Evolutionary conservation across 2,329 filamentous ascomycete species (phyloP), one percentile per base, ranked within the genome.

Genomic region (Exophiala spinifera): DNA sequence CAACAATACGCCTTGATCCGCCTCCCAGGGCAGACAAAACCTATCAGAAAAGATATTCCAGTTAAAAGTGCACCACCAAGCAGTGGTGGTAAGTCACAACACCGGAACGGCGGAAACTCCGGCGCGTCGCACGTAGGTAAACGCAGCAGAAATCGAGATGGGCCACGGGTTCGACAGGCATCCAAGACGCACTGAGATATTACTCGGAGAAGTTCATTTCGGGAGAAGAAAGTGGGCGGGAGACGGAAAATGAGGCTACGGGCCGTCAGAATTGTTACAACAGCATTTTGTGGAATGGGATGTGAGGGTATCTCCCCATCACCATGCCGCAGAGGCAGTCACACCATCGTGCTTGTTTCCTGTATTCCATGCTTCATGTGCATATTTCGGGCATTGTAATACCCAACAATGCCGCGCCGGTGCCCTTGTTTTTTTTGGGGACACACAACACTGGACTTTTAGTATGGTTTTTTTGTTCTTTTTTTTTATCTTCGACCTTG

Each of bases 1-100:
- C 51, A 51, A n/a, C 60, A 64, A 40, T 63, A 48, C 40, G 62
- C 60, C 4, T 49, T 64, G 2, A 56, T 64, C 36, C 55, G 56
- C 34, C 49, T 59, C 14, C 62, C 62, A 13, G 53, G 56, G 31
- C 21, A 46, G 19, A 47, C 46, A 13, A 62, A 56, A 40, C 48
- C 56, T 28, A 52, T 59, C 17, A 64, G 59, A 46, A 60, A 56
- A 34, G 61, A 64, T 43, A 49, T 64, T 43, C 55, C 58, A 4
- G n/a, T 56, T 15, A 59, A 57, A 31, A 46, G 52, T 31, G 8
- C 47, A 31, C 34, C 46, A n/a, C 20, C 34, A 45, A 49, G 43
- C 23, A 49, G 49, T 45, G 56, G 53, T 21, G 25, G 46, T 6
- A 50, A 42, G 11, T 31, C 28, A 8, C 28, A 31, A 31, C 56